Conservation (phyloP, 2,329 filamentous ascomycete species). For the Thermothelomyces thermophilus region DNA sequence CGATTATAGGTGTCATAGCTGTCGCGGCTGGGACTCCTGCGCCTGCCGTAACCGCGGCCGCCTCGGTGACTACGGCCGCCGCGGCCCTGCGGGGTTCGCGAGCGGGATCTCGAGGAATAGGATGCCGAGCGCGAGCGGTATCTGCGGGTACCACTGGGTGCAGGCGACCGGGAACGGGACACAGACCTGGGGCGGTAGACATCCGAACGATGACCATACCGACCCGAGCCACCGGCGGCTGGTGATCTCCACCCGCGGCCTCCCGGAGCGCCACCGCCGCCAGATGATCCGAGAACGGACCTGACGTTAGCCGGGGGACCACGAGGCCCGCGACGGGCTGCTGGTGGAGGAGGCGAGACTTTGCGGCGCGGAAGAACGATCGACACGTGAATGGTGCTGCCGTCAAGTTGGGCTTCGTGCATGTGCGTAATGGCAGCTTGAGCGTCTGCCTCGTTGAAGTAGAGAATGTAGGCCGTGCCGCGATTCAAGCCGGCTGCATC, state of each 20-base stretch:
- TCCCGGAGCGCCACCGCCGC: slow-evolving; percentile 24
- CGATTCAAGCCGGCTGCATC: slow-evolving; percentile 74
- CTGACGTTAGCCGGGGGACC: slow-evolving; percentile 34
- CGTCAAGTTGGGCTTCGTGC: slow-evolving; percentile 95
- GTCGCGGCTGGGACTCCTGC: slow-evolving; percentile 43
- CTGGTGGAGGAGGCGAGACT: slow-evolving; percentile 73
- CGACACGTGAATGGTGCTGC: slow-evolving; percentile 73
- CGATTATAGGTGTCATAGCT: slow-evolving; percentile 40
- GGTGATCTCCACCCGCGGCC: slow-evolving; percentile 23
- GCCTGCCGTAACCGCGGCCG: slow-evolving; percentile 28
- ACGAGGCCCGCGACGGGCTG: slow-evolving; percentile 55
- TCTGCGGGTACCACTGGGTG: slow-evolving; percentile 29
- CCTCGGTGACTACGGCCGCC: slow-evolving; percentile 29
- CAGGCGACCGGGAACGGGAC: slow-evolving; percentile 44
- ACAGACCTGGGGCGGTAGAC: slow-evolving; percentile 57
- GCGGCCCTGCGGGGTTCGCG: slow-evolving; percentile 22
- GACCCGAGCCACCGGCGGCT: slow-evolving; percentile 28
- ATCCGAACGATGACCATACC: slow-evolving; percentile 43
- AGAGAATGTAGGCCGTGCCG: slow-evolving; percentile 90
- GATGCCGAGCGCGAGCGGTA: slow-evolving; percentile 39
- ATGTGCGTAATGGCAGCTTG: slow-evolving; percentile 89
- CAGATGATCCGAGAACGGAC: slow-evolving; percentile 28
- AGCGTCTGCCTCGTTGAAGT: slow-evolving; percentile 67
- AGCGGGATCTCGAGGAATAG: slow-evolving; percentile 28
- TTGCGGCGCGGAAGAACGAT: slow-evolving; percentile 80